Evolutionary conservation across 805 yeast genomes (phyloP).

Genomic region (Barnettozyma sp.): DNA sequence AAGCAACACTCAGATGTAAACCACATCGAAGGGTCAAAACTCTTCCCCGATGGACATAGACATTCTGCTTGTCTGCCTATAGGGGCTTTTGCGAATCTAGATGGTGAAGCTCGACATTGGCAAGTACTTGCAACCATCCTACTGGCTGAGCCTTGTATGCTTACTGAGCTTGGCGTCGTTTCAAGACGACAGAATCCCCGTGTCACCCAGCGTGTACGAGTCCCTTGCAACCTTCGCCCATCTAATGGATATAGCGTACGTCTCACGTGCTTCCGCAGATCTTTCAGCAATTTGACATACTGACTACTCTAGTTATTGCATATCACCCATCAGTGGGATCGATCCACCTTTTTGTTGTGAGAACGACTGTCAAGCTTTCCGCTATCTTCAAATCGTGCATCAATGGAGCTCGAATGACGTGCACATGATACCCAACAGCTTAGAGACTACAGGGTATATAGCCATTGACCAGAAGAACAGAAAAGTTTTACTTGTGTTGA

Average conservation of each 20-base stretch:
- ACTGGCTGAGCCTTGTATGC: not conserved
- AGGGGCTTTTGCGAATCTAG: too few species aligned
- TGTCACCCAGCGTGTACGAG: conserved; percentile 12
- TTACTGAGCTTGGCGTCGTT: too few species aligned
- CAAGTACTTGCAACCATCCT: not conserved
- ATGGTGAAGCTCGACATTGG: too few species aligned
- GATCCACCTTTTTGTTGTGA: conserved; percentile 22
- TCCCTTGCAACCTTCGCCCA: conserved; percentile 15
- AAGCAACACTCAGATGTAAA: too few species aligned
- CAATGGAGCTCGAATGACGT: conserved; percentile 23
- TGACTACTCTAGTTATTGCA: conserved; percentile 24
- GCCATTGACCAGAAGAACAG: conserved; percentile 14
- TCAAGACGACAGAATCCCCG: conserved; percentile 2
- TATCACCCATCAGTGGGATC: conserved; percentile 18
- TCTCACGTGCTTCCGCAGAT: too few species aligned
- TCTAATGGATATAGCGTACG: conserved; percentile 22
- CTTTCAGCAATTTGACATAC: too few species aligned
- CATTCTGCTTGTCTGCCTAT: too few species aligned
- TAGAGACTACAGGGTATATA: conserved; percentile 23
- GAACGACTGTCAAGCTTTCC: conserved; percentile 19
- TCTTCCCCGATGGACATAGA: too few species aligned
- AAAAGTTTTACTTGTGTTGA: conserved; percentile 12
- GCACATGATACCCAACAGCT: conserved; percentile 7
- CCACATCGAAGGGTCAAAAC: too few species aligned
- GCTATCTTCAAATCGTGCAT: conserved; percentile 17